Evolutionary conservation across 2,329 filamentous ascomycete genomes (phyloP), one percentile per base, ranked within the genome.

Genomic region (Penicillium thymicola): DNA sequence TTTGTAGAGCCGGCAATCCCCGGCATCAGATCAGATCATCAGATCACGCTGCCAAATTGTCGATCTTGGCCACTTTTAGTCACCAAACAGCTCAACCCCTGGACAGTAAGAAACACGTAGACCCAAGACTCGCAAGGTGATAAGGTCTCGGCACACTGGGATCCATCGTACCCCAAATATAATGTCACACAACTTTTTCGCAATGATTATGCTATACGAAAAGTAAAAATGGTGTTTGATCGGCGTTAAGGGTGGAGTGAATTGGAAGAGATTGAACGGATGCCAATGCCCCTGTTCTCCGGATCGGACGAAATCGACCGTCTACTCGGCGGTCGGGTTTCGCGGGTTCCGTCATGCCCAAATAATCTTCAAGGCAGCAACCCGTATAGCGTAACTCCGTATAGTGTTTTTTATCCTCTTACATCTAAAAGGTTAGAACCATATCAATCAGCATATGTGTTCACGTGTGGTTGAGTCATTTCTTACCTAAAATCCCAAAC

Each of bases 301-400:
- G 48, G 28, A 36, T 52, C 54, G 54, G 54, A 56, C 54, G 54
- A 56, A 52, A 25, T 56, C 41, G 48, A 52, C 54, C 54, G 54
- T 42, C 38, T 28, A 51, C 54, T 54, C 59, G 61, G 61, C 25
- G 57, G 59, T 60, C 66, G 66, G 66, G 56, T 38, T 60, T 62
- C 50, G 34, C 28, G 49, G 43, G 6, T 47, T 58, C 65, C 64
- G 64, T 55, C 55, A 60, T 60, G 62, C 59, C 56, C 21, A 59
- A 51, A 36, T 36, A 25, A 40, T 30, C 52, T 59, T 58, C 46
- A 40, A 51, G 48, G 38, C 48, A 34, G 36, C 46, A 38, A 37
- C 34, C 28, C 16, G 42, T 48, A n/a, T 42, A 25, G 16, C 41
- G 25, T 42, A 36, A 28, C 21, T 16, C 16, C 16, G 23, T 28